Conservation (phyloP, 352 stramenopile species). For the Pythium phragmiticola region DNA sequence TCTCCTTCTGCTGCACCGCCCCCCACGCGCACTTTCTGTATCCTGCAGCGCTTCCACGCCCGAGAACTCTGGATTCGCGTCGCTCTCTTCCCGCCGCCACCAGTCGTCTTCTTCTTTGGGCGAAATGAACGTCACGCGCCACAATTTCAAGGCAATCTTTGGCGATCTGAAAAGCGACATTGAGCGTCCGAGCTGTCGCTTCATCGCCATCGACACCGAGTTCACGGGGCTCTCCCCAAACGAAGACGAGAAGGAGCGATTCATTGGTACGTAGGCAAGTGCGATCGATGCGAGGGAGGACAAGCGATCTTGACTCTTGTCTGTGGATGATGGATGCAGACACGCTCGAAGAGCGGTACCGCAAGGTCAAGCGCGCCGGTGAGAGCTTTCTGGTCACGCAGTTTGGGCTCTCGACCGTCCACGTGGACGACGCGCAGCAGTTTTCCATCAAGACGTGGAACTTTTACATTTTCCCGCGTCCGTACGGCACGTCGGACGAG, state of each 20-base stretch:
- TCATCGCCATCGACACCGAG: slow-evolving; percentile 83
- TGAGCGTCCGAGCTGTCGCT: slow-evolving; percentile 55
- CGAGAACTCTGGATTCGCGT: background rate
- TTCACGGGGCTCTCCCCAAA: slow-evolving; percentile 77
- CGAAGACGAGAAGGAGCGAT: slow-evolving; percentile 60
- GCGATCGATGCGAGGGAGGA: background rate
- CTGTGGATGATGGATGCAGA: slow-evolving; percentile 29
- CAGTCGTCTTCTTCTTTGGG: slow-evolving; percentile 3
- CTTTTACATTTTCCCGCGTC: slow-evolving; percentile 82
- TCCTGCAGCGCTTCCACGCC: background rate
- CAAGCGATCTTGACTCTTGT: no score
- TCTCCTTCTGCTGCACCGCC: slow-evolving; percentile 12
- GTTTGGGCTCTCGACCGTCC: slow-evolving; percentile 76
- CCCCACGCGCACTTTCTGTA: slow-evolving; percentile 8
- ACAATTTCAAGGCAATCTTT: slow-evolving; percentile 72
- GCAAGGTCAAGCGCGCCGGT: slow-evolving; percentile 66
- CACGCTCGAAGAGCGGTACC: slow-evolving; percentile 75
- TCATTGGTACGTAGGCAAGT: slow-evolving; percentile 37
- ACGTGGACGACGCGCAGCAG: slow-evolving; percentile 54
- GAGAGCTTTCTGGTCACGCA: slow-evolving; percentile 85
- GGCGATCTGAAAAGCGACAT: slow-evolving; percentile 62
- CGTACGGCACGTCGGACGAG: slow-evolving; percentile 61
- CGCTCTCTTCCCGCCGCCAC: background rate
- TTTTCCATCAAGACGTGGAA: slow-evolving; percentile 82
- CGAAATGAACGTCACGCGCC: slow-evolving; percentile 80